A percentile compares a stretch with the other conserved stretches of the same genome.
Conservation (phyloP, 345 rosid species). For the Eucalyptus viminalis region DNA sequence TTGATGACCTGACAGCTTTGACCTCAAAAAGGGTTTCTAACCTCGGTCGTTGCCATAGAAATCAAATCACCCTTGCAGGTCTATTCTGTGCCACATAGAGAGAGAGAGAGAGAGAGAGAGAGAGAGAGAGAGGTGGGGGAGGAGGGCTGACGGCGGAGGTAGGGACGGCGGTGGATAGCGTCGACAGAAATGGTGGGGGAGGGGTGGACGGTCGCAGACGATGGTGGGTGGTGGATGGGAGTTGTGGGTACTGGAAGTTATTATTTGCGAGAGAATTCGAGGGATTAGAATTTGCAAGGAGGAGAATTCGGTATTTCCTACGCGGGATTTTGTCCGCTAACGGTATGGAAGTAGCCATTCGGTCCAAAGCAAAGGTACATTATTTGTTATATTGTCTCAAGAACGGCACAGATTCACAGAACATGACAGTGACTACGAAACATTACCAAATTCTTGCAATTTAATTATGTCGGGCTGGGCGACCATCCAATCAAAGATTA, state of each 20-base stretch:
- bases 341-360: not conserved
- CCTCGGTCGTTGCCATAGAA: not conserved
- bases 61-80: not conserved
- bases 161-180: not conserved
- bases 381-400: not conserved
- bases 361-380: not conserved
- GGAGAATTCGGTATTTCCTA: not conserved
- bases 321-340: not conserved
- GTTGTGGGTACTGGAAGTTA: not conserved
- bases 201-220: not conserved
- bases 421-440: rapidly evolving
- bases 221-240: not conserved
- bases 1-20: not conserved
- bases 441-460: not conserved
- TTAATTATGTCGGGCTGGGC: not conserved
- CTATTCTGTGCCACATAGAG: not conserved
- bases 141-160: not conserved
- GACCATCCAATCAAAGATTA: not conserved
- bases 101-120: not conserved
- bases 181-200: not conserved
- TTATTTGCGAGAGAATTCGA: not conserved
- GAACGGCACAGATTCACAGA: not conserved
- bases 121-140: not conserved
- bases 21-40: not conserved
- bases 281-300: not conserved